Conservation (phyloP, 306 rosid genomes). For the Quercus bicolor region DNA sequence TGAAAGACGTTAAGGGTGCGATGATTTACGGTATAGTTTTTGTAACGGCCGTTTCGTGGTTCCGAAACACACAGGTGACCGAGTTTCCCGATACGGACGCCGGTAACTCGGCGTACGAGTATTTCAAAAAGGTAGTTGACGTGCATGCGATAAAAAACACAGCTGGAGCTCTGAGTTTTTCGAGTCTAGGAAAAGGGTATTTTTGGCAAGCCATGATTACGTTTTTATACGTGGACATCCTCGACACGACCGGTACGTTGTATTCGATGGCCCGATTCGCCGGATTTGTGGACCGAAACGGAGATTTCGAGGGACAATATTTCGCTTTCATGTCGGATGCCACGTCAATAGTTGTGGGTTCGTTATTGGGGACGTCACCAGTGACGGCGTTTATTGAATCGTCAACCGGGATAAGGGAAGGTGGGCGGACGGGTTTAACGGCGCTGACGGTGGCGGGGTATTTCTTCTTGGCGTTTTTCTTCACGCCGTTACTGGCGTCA, state of each 20-base stretch:
- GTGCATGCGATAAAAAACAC: constrained; percentile 67
- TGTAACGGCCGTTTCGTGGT: constrained; percentile 90
- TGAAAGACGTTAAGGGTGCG: constrained; percentile 76
- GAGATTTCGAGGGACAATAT: constrained; percentile 85
- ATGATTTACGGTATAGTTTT: constrained; percentile 90
- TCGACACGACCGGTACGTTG: constrained; percentile 84
- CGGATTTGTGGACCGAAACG: constrained; percentile 65
- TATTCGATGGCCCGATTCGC: constrained; percentile 96
- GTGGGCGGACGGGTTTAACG: constrained; percentile 87
- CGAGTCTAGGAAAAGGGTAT: constrained; percentile 43
- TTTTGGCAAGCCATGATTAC: constrained; percentile 93
- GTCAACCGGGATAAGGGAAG: constrained; percentile 93
- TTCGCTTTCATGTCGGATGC: constrained; percentile 98
- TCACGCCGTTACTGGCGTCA: constrained; percentile 92
- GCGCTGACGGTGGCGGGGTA: constrained; percentile 71
- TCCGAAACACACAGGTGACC: constrained; percentile 72
- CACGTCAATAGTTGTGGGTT: constrained; percentile 84
- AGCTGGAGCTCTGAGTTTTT: constrained; percentile 82
- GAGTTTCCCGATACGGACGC: constrained; percentile 57
- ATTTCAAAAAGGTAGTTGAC: constrained; percentile 82
- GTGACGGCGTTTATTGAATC: constrained; percentile 88
- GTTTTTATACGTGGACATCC: constrained; percentile 78
- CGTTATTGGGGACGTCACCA: constrained; percentile 80
- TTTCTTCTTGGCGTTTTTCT: constrained; percentile 70
- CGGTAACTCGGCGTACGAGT: constrained; percentile 54